Evolutionary conservation across 805 yeast species (phyloP).

Genomic region (Kodamaea fukazawae): DNA sequence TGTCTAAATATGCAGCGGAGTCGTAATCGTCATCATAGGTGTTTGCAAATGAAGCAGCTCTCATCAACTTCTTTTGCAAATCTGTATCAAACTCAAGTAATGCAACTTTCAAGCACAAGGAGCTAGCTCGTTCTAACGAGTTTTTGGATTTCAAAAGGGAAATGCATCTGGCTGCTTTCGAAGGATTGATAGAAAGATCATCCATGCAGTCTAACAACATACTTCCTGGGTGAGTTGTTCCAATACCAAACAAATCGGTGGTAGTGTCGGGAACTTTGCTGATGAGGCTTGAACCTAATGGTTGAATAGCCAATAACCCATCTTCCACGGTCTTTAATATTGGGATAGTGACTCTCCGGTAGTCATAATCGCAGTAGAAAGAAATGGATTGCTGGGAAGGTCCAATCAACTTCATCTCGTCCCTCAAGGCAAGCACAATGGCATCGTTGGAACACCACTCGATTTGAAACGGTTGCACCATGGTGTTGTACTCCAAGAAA

Average conservation of each 20-base stretch:
- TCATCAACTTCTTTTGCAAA: constrained; percentile 76
- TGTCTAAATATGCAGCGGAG: constrained; percentile 59
- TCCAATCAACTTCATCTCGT: constrained; percentile 67
- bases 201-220: constrained; percentile 73
- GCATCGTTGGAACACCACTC: constrained; percentile 90
- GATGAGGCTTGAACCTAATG: constrained; percentile 56
- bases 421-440: constrained; percentile 58
- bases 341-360: constrained; percentile 34
- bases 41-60: constrained; percentile 88
- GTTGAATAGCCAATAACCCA: constrained; percentile 68
- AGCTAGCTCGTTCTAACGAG: constrained; percentile 57
- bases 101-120: constrained; percentile 71
- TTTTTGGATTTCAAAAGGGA: constrained; percentile 46
- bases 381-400: constrained; percentile 60
- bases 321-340: constrained; percentile 56
- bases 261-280: constrained; percentile 59
- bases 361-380: constrained; percentile 50
- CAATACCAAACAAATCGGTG: constrained; percentile 69
- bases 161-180: constrained; percentile 78
- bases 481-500: constrained; percentile 43
- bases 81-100: constrained; percentile 70
- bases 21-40: constrained; percentile 50
- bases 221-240: constrained; percentile 80
- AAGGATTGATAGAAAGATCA: constrained; percentile 61
- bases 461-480: constrained; percentile 46